Conservation (phyloP, 805 yeast genomes). For the Cyberlindnera nakhonratchasimensis region DNA sequence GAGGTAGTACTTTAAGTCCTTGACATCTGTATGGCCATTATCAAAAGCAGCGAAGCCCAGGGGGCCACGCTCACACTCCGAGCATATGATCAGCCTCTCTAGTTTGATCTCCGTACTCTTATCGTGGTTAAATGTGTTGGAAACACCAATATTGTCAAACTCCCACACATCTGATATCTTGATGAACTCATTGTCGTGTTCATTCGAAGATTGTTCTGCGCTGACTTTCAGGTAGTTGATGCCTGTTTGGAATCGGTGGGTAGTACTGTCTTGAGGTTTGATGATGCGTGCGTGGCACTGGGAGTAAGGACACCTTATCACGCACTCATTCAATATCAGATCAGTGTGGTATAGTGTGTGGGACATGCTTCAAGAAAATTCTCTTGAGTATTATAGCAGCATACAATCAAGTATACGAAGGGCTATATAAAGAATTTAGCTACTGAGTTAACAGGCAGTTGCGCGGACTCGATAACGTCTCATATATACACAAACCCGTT, state of each 20-base stretch:
- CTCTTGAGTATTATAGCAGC: no score
- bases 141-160: conserved; percentile 76
- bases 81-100: conserved; percentile 58
- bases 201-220: not conserved
- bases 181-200: conserved; percentile 33
- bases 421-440: no score
- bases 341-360: not conserved
- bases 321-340: conserved; percentile 1
- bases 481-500: no score
- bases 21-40: conserved; percentile 30
- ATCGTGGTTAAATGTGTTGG: conserved; percentile 31
- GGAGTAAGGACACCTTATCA: conserved; percentile 26
- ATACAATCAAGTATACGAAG: no score
- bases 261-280: conserved; percentile 7
- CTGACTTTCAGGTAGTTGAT: conserved; percentile 9
- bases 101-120: conserved; percentile 31
- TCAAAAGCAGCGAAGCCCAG: conserved; percentile 59
- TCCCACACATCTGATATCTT: conserved; percentile 65
- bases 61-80: conserved; percentile 79
- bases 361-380: not conserved
- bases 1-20: conserved; percentile 41
- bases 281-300: conserved; percentile 27
- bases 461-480: no score
- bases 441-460: no score
- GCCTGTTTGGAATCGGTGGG: conserved; percentile 4